These are phyloP conservation scores for Trichoderma gamsii DNA, from an alignment of 495 filamentous ascomycete species.

Conservation along the genomic window DNA sequence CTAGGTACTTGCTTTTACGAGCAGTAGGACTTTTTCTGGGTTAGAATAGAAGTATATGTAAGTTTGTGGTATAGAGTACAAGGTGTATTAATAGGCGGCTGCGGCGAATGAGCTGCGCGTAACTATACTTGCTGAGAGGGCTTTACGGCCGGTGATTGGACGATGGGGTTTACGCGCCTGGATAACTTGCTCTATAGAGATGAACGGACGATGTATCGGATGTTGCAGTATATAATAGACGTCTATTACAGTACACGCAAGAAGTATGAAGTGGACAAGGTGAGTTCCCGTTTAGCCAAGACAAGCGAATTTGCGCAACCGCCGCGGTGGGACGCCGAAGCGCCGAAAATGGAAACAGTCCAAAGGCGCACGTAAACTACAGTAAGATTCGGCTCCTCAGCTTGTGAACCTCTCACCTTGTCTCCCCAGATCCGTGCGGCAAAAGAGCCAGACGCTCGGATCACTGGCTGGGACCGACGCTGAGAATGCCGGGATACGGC, in stretches of 20 bases:
- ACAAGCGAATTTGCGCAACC: constrained; percentile 4
- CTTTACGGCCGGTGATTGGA: neutral
- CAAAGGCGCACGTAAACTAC: neutral
- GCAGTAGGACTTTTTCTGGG: too few relatives aligned
- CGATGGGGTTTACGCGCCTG: neutral
- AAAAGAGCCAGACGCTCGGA: neutral
- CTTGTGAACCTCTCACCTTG: neutral
- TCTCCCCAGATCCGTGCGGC: neutral
- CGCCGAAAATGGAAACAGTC: neutral
- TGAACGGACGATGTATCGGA: neutral
- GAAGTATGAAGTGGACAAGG: neutral
- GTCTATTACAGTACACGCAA: neutral
- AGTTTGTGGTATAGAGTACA: neutral
- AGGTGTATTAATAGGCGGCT: neutral
- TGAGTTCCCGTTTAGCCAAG: neutral
- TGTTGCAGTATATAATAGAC: neutral
- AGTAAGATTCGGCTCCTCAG: neutral
- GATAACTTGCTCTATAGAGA: neutral
- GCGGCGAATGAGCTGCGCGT: neutral
- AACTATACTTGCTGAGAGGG: neutral
- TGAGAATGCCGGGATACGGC: neutral
- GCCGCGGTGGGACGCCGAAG: neutral
- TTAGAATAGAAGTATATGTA: neutral
- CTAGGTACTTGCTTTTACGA: too few relatives aligned
- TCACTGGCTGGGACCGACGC: constrained; percentile 2